Evolutionary conservation across 208 protist genomes (phyloP), one percentile per base, ranked within the genome.

Genomic region (Crithidia bombi): DNA sequence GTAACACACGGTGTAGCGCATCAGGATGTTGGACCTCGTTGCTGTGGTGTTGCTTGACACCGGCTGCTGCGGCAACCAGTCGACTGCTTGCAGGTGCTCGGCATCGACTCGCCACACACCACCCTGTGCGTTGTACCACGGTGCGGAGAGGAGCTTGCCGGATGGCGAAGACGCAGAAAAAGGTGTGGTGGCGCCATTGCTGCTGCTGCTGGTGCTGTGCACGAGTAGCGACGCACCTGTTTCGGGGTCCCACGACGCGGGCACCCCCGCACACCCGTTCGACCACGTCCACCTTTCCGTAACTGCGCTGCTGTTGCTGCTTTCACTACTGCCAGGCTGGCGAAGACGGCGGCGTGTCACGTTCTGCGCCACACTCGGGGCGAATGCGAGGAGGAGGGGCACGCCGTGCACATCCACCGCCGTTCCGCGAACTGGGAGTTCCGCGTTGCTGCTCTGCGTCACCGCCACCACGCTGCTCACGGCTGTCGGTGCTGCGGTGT

Each of bases 1-100:
- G 81, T 83, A 90, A 63, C 87, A 93, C 28, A 90, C 32, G 21
- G 51, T 33, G 44, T 83, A 83, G 21, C 39, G 35, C 21, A 41
- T 25, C 50, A 68, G 39, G 28, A 39, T 14, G 12, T 0, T 30
- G 3, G 44, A 21, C 38, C 9, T n/a, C n/a, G n/a, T 43, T 43
- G 38, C 38, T 14, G 38, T 43, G 14, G 38, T 43, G 38, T 43
- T 43, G n/a, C 15, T 35, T 0, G 28, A 11, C 21, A 5, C n/a
- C 47, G 62, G 15, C 33, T 51, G 19, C 15, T 50, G 11, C 25
- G 61, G 41, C 15, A 35, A 7, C 56, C 81, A 67, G 19, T 75
- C 75, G 36, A 79, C 38, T 30, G 64, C 28, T 35, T 33, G 49
- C 32, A 85, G 56, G 61, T 81, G 81, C 21, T 52, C 65, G 17